Base-by-base conservation (phyloP, 352 stramenopile species). In the Globisporangium paddicum region DNA sequence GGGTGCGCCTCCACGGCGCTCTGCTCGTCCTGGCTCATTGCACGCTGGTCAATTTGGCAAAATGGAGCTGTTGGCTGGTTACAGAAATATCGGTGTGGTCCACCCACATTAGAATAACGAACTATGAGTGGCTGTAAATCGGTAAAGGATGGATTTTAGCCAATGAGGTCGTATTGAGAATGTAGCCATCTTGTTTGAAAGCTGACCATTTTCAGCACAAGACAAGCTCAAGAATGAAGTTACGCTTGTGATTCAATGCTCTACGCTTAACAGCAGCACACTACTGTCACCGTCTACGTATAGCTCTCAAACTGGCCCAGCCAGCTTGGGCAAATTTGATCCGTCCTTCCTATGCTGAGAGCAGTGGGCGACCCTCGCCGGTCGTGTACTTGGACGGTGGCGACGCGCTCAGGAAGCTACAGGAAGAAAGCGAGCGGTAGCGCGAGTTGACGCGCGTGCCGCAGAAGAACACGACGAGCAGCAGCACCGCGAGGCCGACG, bases 381-480 rank as follows among this genome's bases (percentile, higher is more conserved):
- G 58, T 62, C 11, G 66, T 49, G 68, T 84, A 84, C 69, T 73
- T 73, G 51, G 65, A 72, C 34, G 74, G 66, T 10, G 82, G 82
- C 51, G 82, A 89, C 10, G 77, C 67, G 42, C 79, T 90, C 45
- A 90, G 41, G 40, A 89, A 84, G 65, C 81, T 90, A 60, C 75
- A 89, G 13, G 78, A 86, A 49, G 83, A 93, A 16, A 93, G 61
- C 40, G 77, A 79, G 9, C 81, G 81, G 68, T 84, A 91, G 37
- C 81, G 79, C 62, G 75, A 87, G 69, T 91, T 88, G 48, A 93
- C 79, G 57, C 69, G 66, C 38, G 81, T 91, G 61, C 83, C 83
- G 32, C 78, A 91, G 63, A 93, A 93, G 50, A 88, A 89, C 21
- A 93, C 83, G 51, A 90, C 55, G 37, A 91, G 66, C 35, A 93